These are phyloP conservation scores for Colletotrichum neosansevieriae DNA, from an alignment of 2,329 filamentous ascomycete genomes.

Conservation along the genomic window DNA sequence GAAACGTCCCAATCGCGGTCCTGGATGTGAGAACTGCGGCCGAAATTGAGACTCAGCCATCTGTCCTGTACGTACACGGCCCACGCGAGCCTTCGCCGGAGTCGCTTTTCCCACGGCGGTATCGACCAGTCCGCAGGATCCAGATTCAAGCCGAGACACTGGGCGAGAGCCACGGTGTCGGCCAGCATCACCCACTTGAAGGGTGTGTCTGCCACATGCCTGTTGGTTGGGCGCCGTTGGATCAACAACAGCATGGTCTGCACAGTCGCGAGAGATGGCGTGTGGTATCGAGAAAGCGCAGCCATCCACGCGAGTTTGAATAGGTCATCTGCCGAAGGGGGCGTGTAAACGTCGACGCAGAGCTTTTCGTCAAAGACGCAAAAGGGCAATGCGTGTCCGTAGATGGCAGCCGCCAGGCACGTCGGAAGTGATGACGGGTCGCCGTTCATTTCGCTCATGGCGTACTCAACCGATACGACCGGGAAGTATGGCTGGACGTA, in stretches of 20 bases:
- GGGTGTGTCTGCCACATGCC: slow-evolving; percentile 31
- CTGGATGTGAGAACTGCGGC: slow-evolving; percentile 28
- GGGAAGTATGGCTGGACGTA: slow-evolving; percentile 34
- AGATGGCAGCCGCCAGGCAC: slow-evolving; percentile 18
- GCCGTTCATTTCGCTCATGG: not conserved
- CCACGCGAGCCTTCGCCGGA: slow-evolving; percentile 29
- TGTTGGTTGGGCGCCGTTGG: slow-evolving; percentile 32
- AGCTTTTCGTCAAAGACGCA: slow-evolving; percentile 34
- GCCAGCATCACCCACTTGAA: slow-evolving; percentile 37
- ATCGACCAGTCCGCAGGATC: slow-evolving; percentile 25
- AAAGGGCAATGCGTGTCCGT: slow-evolving; percentile 25
- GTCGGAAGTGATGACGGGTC: slow-evolving; percentile 15
- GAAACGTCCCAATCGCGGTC: slow-evolving; percentile 30
- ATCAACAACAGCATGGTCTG: slow-evolving; percentile 34
- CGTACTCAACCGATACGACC: slow-evolving; percentile 11
- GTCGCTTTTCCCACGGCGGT: slow-evolving; percentile 21
- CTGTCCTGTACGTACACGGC: slow-evolving; percentile 28
- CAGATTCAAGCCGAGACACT: slow-evolving; percentile 29
- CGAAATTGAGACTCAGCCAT: slow-evolving; percentile 30
- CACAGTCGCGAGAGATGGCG: slow-evolving; percentile 18
- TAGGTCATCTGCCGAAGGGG: slow-evolving; percentile 19
- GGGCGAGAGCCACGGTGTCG: slow-evolving; percentile 24
- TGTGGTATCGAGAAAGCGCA: slow-evolving; percentile 17
- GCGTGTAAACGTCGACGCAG: slow-evolving; percentile 23
- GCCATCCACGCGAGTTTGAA: slow-evolving; percentile 34